Evolutionary conservation across 805 yeast species (phyloP).

Genomic region (Danielia reshetovae): DNA sequence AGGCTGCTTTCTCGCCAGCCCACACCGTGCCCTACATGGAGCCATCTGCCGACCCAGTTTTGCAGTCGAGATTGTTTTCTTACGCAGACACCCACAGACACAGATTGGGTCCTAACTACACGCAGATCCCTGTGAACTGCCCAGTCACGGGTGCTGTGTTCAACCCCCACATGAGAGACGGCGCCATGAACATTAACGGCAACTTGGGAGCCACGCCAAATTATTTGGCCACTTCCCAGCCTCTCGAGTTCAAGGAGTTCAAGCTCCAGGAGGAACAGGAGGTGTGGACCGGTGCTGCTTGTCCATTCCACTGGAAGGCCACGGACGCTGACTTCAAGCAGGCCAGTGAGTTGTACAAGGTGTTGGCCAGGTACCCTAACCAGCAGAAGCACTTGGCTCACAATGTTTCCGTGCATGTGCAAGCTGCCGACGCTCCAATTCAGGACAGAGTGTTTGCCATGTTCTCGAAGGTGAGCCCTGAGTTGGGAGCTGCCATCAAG

Average conservation of each 20-base stretch:
- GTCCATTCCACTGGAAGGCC: constrained; percentile 83
- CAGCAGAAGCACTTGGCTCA: constrained; percentile 82
- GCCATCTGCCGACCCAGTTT: constrained; percentile 79
- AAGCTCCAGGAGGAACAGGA: constrained; percentile 66
- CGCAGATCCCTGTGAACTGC: constrained; percentile 86
- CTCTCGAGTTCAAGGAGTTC: constrained; percentile 43
- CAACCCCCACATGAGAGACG: constrained; percentile 78
- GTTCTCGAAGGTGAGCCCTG: constrained; percentile 69
- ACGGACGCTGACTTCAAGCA: constrained; percentile 74
- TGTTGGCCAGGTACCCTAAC: constrained; percentile 70
- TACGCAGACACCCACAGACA: constrained; percentile 86
- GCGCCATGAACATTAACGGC: constrained; percentile 57
- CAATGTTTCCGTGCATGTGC: constrained; percentile 74
- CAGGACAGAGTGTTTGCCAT: constrained; percentile 76
- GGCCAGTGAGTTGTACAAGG: constrained; percentile 74
- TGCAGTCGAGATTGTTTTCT: constrained; percentile 76
- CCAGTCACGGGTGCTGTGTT: constrained; percentile 49
- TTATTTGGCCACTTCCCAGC: constrained; percentile 58
- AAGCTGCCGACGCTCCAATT: constrained; percentile 65
- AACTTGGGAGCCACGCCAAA: constrained; percentile 78
- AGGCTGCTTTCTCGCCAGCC: constrained; percentile 81
- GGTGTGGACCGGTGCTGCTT: constrained; percentile 77
- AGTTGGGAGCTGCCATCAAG: constrained; percentile 64
- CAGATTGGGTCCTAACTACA: constrained; percentile 72
- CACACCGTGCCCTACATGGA: constrained; percentile 83